Conservation (phyloP, 2,329 filamentous ascomycete species). For the Rugonectria rugulosa region DNA sequence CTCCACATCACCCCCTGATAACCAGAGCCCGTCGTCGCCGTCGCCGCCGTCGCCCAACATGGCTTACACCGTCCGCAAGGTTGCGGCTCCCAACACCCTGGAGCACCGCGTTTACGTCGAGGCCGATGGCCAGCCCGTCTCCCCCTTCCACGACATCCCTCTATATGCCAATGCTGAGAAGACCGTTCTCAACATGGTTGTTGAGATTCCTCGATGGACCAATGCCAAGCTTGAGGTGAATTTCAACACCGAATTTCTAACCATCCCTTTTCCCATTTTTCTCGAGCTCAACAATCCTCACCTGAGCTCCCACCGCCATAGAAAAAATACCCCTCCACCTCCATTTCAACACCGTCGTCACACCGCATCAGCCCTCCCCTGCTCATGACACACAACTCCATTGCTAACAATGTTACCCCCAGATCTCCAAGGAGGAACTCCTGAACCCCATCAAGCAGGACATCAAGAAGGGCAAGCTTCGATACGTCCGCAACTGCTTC, state of each 20-base stretch:
- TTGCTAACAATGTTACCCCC: conserved; percentile 33
- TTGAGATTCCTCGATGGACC: conserved; percentile 99
- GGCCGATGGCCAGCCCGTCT: conserved; percentile 93
- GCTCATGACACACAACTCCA: background rate
- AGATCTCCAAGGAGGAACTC: conserved; percentile 99
- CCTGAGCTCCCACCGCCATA: conserved; percentile 22
- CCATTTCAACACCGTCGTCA: conserved; percentile 19
- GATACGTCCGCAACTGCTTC: conserved; percentile 99
- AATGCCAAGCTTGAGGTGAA: conserved; percentile 99
- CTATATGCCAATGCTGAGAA: conserved; percentile 97
- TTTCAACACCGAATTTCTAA: background rate
- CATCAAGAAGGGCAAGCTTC: conserved; percentile 99
- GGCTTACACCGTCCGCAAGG: conserved; percentile 83
- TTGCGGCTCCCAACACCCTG: conserved; percentile 88
- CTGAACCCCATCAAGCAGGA: conserved; percentile 99
- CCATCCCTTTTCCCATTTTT: background rate
- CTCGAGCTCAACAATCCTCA: conserved; percentile 6
- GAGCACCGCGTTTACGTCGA: conserved; percentile 98
- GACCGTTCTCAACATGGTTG: conserved; percentile 98
- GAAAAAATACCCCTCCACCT: conserved; percentile 20
- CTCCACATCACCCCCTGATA: conserved; percentile 36
- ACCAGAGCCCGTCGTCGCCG: conserved; percentile 15
- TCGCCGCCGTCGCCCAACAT: conserved; percentile 49
- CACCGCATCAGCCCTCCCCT: conserved; percentile 2
- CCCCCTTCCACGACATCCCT: conserved; percentile 97